phyloP scores from a whole-genome alignment of 768 basidiomycete genomes.

The Boletus reticulatus region DNA sequence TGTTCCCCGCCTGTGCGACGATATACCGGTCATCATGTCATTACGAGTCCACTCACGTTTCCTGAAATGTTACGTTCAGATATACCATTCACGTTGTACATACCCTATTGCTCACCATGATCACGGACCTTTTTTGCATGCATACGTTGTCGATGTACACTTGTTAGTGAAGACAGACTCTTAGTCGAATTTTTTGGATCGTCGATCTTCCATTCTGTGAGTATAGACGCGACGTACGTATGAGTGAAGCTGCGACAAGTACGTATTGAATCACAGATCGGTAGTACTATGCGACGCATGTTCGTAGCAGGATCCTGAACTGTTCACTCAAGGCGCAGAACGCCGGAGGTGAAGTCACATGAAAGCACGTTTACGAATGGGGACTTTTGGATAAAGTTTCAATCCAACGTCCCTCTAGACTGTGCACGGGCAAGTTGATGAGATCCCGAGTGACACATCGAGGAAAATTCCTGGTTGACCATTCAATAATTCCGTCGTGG shows the following conservation, averaged over 20 bases:
- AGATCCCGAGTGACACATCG: no score
- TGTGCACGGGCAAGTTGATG: no score
- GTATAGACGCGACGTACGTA: no score
- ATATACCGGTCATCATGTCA: neutral
- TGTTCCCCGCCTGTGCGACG: no score
- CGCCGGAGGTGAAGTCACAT: neutral
- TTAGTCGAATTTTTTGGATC: neutral
- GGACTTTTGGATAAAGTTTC: no score
- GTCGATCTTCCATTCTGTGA: no score
- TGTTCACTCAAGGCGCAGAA: neutral
- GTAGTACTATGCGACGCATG: neutral
- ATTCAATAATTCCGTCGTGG: no score
- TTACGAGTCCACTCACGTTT: neutral
- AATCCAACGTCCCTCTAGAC: no score
- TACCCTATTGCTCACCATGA: conserved; percentile 2
- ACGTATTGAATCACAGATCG: no score
- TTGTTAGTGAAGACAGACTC: neutral
- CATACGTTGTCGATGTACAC: neutral
- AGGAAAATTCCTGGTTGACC: no score
- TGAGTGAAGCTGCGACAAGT: no score
- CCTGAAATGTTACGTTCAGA: neutral
- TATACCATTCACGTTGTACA: conserved; percentile 19
- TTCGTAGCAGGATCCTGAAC: neutral
- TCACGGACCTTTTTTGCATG: neutral
- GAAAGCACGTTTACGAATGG: no score